These are phyloP conservation scores for Pleurotus salmoneostramineus DNA, from an alignment of 768 basidiomycete genomes.

Conservation along the genomic window DNA sequence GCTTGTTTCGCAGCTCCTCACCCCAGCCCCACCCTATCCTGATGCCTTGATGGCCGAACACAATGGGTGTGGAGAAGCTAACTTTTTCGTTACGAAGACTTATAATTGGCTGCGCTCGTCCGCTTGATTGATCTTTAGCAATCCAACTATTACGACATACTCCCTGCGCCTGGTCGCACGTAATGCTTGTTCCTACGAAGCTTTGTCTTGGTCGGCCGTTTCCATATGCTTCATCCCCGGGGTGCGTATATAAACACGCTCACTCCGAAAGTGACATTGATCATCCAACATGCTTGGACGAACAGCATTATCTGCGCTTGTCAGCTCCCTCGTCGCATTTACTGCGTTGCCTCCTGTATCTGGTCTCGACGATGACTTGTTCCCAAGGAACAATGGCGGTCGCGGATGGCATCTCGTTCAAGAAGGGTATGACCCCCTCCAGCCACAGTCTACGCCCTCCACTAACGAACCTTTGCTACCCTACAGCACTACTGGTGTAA, in stretches of 20 bases:
- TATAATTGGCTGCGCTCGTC: not conserved
- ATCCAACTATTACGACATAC: not conserved
- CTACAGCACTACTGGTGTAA: constrained; percentile 16
- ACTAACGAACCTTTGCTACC: not conserved
- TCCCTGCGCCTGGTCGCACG: not conserved
- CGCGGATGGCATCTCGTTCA: not conserved
- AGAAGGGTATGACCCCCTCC: not conserved
- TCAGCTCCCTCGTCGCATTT: not conserved
- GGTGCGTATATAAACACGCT: not conserved
- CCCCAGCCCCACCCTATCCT: no score
- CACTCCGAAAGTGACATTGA: not conserved
- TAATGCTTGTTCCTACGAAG: not conserved
- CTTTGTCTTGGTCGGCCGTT: no score
- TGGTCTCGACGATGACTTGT: not conserved
- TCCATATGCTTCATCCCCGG: not conserved
- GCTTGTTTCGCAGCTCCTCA: no score
- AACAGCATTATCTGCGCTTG: not conserved
- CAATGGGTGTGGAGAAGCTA: no score
- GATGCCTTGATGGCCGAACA: no score
- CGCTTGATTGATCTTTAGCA: not conserved
- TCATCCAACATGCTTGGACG: not conserved
- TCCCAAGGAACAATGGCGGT: not conserved
- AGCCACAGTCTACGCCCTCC: not conserved
- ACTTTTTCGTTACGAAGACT: not conserved
- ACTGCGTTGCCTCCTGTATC: not conserved